phyloP scores from a whole-genome alignment of 2,329 filamentous ascomycete genomes.

The Ophiostoma sp. region DNA sequence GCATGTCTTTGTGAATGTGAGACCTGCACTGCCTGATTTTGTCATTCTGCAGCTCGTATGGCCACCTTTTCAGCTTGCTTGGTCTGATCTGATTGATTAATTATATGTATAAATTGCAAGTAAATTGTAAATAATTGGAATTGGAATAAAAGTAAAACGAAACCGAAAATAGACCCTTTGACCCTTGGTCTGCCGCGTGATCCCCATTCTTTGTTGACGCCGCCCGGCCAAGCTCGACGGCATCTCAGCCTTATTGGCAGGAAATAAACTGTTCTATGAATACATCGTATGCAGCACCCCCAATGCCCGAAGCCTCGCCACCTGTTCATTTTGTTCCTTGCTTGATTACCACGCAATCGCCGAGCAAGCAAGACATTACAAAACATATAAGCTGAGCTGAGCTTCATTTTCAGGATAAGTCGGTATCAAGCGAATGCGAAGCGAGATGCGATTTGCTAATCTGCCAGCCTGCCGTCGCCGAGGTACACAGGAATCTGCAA shows the following conservation, averaged over 20 bases:
- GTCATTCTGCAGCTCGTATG: background rate
- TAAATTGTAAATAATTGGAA: background rate
- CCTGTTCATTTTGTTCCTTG: background rate
- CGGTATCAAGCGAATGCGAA: background rate
- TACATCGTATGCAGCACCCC: background rate
- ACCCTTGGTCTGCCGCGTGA: background rate
- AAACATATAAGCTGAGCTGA: background rate
- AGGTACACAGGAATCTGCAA: background rate
- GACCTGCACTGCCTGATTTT: background rate
- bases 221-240: background rate
- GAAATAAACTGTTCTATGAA: background rate
- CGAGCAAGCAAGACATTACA: background rate
- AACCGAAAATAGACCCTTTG: background rate
- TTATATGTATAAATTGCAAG: background rate
- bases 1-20: background rate
- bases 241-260: slow-evolving; percentile 3
- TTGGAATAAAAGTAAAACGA: background rate
- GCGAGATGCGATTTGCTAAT: background rate
- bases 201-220: slow-evolving; percentile 6
- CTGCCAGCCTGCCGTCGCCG: background rate
- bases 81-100: background rate
- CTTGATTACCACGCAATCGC: background rate
- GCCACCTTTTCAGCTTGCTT: slow-evolving; percentile 2
- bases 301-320: background rate
- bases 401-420: background rate